phyloP scores from a whole-genome alignment of 1,284 basidiomycete genomes.

The Boletus mariae region DNA sequence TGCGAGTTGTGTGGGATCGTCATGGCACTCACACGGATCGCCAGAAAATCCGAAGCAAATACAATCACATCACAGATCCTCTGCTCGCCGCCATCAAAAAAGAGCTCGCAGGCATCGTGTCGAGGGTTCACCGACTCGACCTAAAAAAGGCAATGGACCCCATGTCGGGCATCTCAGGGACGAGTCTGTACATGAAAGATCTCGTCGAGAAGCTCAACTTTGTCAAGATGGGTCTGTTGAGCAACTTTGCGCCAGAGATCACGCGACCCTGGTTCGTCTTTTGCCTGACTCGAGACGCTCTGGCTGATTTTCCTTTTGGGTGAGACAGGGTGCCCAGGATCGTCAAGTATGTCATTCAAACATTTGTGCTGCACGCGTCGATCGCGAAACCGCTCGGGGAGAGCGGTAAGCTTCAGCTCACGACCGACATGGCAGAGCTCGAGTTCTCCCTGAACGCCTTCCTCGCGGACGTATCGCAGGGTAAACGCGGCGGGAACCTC shows the following conservation, averaged over 20 bases:
- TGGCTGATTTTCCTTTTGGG: conserved; percentile 3
- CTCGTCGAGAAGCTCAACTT: conserved; percentile 81
- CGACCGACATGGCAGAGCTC: conserved; percentile 92
- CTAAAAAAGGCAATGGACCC: conserved; percentile 69
- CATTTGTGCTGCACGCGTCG: conserved; percentile 86
- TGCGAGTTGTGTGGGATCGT: neutral
- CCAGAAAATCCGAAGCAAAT: conserved; percentile 58
- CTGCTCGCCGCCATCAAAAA: conserved; percentile 72
- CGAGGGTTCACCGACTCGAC: conserved; percentile 80
- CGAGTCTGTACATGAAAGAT: conserved; percentile 87
- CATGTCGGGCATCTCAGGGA: conserved; percentile 58
- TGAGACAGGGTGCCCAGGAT: conserved; percentile 59
- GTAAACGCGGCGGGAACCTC: conserved; percentile 60
- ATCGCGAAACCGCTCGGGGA: conserved; percentile 87
- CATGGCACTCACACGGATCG: conserved; percentile 1
- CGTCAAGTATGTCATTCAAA: conserved; percentile 73
- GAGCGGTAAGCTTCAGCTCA: conserved; percentile 85
- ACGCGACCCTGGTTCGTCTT: conserved; percentile 62
- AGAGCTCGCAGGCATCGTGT: conserved; percentile 74
- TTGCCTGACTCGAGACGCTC: neutral
- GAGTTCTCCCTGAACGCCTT: conserved; percentile 87
- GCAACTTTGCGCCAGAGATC: conserved; percentile 68
- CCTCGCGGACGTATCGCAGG: conserved; percentile 55
- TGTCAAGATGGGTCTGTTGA: conserved; percentile 73
- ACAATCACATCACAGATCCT: conserved; percentile 65